A percentile compares a stretch with the other conserved stretches of the same genome.
phyloP scores from a whole-genome alignment of 306 rosid species.

The Glycyrrhiza uralensis region DNA sequence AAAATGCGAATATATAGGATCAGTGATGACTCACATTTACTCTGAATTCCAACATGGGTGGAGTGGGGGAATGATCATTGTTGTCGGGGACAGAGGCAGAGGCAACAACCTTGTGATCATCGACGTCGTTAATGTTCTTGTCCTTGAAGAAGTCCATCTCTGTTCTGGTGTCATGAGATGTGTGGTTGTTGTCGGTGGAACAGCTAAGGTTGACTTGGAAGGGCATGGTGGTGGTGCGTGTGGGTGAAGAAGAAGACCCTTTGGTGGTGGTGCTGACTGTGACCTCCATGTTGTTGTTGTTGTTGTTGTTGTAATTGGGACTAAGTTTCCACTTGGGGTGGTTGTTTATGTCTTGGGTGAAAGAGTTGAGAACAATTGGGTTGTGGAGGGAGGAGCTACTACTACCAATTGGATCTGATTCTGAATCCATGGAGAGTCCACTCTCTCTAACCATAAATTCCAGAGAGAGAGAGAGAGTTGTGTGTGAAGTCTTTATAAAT shows the following conservation, averaged over 20 bases:
- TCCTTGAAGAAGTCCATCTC: conserved; percentile 73
- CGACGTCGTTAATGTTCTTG: neutral
- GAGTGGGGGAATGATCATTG: neutral
- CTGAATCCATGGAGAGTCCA: conserved; percentile 87
- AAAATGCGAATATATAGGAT: too few species aligned
- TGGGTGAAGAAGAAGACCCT: conserved; percentile 22
- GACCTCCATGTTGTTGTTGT: conserved; percentile 32
- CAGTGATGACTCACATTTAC: conserved; percentile 50
- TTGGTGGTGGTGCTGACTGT: neutral
- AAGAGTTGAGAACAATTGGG: conserved; percentile 66
- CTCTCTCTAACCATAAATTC: conserved; percentile 58
- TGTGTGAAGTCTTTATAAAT: conserved; percentile 41
- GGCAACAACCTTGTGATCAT: neutral
- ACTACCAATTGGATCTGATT: conserved; percentile 63
- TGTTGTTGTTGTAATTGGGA: conserved; percentile 2
- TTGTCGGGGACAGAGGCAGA: neutral
- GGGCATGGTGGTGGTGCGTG: conserved; percentile 25
- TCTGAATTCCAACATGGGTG: conserved; percentile 35
- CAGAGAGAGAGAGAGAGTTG: conserved; percentile 18
- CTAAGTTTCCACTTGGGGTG: conserved; percentile 1
- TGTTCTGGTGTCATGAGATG: conserved; percentile 10
- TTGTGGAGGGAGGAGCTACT: conserved; percentile 42
- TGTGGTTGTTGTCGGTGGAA: neutral
- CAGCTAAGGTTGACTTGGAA: conserved; percentile 59
- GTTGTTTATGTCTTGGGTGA: conserved; percentile 40